phyloP scores from a whole-genome alignment of 805 yeast genomes.

The Candida peoriensis region DNA sequence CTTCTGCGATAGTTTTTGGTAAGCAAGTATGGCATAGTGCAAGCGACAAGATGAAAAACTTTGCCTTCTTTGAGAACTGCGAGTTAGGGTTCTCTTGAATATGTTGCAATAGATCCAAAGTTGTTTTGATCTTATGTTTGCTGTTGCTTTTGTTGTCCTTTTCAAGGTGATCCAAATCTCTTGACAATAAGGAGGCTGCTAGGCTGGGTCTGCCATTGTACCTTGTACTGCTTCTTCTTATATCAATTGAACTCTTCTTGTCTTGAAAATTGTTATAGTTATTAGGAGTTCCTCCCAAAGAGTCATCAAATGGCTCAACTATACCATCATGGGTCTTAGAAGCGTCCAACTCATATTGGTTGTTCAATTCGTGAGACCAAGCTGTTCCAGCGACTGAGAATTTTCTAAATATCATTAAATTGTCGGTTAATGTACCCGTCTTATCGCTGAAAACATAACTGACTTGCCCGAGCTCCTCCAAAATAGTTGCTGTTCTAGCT shows the following conservation, averaged over 20 bases:
- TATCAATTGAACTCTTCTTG: constrained; percentile 35
- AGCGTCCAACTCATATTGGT: not conserved
- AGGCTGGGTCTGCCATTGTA: constrained; percentile 55
- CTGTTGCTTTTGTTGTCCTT: not conserved
- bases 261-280: too few species aligned
- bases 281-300: not conserved
- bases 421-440: constrained; percentile 96
- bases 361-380: constrained; percentile 77
- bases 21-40: constrained; percentile 89
- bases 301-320: not conserved
- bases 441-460: constrained; percentile 93
- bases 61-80: constrained; percentile 64
- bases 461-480: constrained; percentile 96
- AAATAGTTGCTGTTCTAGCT: constrained; percentile 89
- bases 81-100: constrained; percentile 70
- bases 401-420: constrained; percentile 87
- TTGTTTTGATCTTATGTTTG: constrained; percentile 34
- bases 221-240: constrained; percentile 33
- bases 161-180: not conserved
- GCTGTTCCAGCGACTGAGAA: constrained; percentile 83
- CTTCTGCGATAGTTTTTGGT: constrained; percentile 49
- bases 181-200: constrained; percentile 35
- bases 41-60: constrained; percentile 72
- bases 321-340: constrained; percentile 13
- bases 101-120: constrained; percentile 63